Base-by-base conservation (phyloP, 805 yeast species). In the Torulaspora gathmanii region DNA sequence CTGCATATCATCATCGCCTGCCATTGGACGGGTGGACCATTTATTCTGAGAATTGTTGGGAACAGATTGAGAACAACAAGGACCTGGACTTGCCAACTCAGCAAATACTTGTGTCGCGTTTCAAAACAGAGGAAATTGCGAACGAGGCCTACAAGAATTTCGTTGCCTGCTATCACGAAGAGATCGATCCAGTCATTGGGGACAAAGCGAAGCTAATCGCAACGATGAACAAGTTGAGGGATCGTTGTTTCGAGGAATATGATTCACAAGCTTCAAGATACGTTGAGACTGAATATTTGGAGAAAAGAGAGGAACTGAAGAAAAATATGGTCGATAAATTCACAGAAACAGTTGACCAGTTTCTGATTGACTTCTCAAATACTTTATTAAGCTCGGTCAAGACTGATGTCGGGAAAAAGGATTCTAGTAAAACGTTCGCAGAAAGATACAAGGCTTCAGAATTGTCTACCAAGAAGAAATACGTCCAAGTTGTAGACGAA, bases 1-100 rank as follows among this genome's bases (percentile, higher is more conserved):
- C 77, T 2, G 73, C 78, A 38, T 90, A 88, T 63, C 95, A 87
- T 60, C 89, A 93, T 54, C 73, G 76, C 38, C 80, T 93, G 45
- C 99, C 99, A 9, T 73, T 91, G 42, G 99, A 93, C 67, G 98
- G 97, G 19, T 93, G 99, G 98, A 77, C 91, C 3, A 67, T 89
- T 63, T 93, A 93, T 57, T 89, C 96, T 1, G 83, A 80, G 44
- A 85, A 82, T 59, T 82, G 95, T 53, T 93, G 99, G 99, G 82
- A 86, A 41, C 96, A 88, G 65, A 93, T 93, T 57, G 95, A 88
- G 63, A 74, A 76, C 50, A 93, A 93, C 68, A 90, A 88, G 66
- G 99, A 93, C 63, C 76, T 93, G 51, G 99, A 93, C 67, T 73
- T 93, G 53, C 99, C 99, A 22, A 90, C 98, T 1, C 99, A 93